Evolutionary conservation across 139 green algal species (phyloP).

Genomic region (Edaphochlamys debaryana): DNA sequence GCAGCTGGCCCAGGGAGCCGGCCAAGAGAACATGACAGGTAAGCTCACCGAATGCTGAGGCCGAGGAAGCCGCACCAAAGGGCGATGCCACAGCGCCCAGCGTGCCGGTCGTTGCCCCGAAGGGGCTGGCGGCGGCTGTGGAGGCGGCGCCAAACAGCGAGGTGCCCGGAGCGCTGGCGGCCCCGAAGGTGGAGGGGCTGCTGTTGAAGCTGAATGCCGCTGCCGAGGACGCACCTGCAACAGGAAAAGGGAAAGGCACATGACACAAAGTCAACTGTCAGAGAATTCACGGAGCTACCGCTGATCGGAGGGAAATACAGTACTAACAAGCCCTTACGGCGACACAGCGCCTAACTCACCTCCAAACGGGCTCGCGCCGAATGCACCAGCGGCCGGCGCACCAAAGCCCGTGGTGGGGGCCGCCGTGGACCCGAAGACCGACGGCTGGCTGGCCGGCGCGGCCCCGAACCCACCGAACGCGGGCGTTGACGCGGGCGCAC

Average conservation of each 20-base stretch:
- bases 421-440: conserved; percentile 18
- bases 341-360: too few species aligned
- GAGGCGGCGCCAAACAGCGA: conserved; percentile 45
- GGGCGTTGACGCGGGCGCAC: not conserved
- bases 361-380: conserved; percentile 40
- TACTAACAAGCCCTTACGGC: too few species aligned
- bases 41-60: conserved; percentile 22
- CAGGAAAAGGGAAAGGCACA: not conserved
- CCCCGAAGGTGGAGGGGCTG: conserved; percentile 39
- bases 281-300: too few species aligned
- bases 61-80: conserved; percentile 25
- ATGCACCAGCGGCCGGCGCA: not conserved
- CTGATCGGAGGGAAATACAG: too few species aligned
- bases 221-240: conserved; percentile 12
- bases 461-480: conserved; percentile 48
- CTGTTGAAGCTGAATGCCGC: conserved; percentile 41
- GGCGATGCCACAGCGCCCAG: conserved; percentile 16
- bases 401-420: not conserved
- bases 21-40: too few species aligned
- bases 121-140: not conserved
- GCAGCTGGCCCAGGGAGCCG: too few species aligned
- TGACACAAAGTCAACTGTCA: not conserved
- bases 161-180: not conserved
- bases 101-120: conserved; percentile 26
- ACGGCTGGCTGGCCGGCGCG: conserved; percentile 20